phyloP scores from a whole-genome alignment of 352 stramenopile species.

The Phytopythium montanum region DNA sequence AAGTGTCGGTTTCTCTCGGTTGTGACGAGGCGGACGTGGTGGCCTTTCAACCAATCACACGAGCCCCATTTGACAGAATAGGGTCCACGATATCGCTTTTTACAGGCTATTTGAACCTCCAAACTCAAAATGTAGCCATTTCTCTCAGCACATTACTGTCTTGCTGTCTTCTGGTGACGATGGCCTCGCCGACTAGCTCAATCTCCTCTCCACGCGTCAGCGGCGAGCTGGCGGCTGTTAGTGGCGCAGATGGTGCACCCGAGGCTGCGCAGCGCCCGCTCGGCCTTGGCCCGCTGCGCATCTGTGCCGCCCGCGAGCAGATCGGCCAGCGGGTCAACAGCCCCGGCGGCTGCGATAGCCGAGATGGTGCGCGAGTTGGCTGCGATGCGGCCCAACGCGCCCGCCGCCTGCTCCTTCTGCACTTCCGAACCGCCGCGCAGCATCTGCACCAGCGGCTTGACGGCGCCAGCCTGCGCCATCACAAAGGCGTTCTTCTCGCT shows the following conservation, averaged over 20 bases:
- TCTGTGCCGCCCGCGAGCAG: background rate
- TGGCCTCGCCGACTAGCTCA: background rate
- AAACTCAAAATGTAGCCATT: too few relatives aligned
- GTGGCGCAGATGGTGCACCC: background rate
- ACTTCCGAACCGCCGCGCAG: background rate
- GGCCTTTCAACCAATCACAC: too few relatives aligned
- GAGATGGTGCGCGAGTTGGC: background rate
- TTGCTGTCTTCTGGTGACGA: too few relatives aligned
- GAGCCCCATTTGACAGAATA: too few relatives aligned
- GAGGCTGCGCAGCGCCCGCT: background rate
- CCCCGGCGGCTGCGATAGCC: background rate
- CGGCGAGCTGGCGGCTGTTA: background rate
- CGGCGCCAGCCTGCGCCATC: background rate
- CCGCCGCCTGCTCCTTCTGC: background rate
- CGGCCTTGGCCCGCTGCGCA: background rate
- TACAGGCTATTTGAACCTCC: too few relatives aligned
- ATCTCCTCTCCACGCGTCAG: background rate
- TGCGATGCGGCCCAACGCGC: background rate
- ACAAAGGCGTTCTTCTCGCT: constrained; percentile 3
- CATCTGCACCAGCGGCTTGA: background rate
- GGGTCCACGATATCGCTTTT: too few relatives aligned
- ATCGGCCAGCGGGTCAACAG: background rate
- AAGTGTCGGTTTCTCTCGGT: too few relatives aligned
- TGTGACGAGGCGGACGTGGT: too few relatives aligned
- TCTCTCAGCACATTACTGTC: too few relatives aligned